Evolutionary conservation across 495 filamentous ascomycete genomes (phyloP), one percentile per base, ranked within the genome.

Genomic region (Collariella sp.): DNA sequence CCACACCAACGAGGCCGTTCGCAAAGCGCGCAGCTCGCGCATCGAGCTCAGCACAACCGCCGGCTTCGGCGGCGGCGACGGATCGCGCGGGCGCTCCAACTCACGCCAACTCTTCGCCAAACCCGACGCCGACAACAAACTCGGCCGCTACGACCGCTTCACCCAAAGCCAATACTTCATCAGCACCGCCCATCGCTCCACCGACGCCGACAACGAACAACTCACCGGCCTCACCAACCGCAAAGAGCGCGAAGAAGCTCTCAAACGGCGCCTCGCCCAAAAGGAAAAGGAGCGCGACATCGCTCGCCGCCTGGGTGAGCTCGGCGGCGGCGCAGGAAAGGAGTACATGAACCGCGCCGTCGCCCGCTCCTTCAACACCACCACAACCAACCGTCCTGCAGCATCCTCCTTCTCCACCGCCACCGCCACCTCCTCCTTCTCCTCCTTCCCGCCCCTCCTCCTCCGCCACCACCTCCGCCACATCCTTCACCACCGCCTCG

Each of bases 261-360:
- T 87, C 52, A 82, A 84, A 41, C 79, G 84, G 40, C 79, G 83
- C 5, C 76, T 91, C 2, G 83, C 77, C 11, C 82, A 81, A 19
- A 77, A 84, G 49, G 83, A 96, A 62, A 85, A 83, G 55, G 93
- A 98, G 67, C 76, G 83, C 7, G 87, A 95, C 43, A 82, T 97
- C 45, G 84, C 84, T 22, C 79, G 81, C 60, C 83, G 79, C 55
- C 77, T 98, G 5, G 74, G 77, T 2, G 61, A 71, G 35, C 61
- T 78, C 13, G 85, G 85, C 1, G 80, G 76, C 46, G 84, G 84
- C 12, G 76, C 86, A 0, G 90, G 88, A 3, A 81, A 79, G 40
- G 86, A 93, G 49, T 95, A 95, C 70, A 80, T 93, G 69, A 73
- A 77, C n/a, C 58, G 57, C 13, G 51, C 57, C 1, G 56, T 61